Conservation (phyloP, 2,329 filamentous ascomycete species). For the Ophiobolus disseminans region DNA sequence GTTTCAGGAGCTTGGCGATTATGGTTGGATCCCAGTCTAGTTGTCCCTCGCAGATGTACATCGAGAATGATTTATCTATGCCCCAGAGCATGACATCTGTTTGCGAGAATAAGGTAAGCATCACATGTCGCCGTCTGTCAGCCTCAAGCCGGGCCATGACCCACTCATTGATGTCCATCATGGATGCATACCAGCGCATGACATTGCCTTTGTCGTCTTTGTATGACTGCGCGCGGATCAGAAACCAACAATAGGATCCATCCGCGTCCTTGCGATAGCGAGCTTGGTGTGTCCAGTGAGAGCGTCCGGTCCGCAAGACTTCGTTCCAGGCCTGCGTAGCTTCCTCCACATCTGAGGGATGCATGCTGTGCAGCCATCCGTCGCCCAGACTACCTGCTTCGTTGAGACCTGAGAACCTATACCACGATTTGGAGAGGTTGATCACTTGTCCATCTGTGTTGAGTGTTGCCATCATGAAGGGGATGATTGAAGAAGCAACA, state of each 20-base stretch:
- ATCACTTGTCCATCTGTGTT: slow-evolving; percentile 9
- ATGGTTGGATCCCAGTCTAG: slow-evolving; percentile 8
- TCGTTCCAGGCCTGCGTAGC: slow-evolving; percentile 5
- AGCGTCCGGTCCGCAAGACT: slow-evolving; percentile 3
- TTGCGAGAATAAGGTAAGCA: slow-evolving; percentile 11
- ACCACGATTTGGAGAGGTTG: slow-evolving; percentile 10
- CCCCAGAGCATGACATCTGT: slow-evolving; percentile 15
- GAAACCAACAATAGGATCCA: slow-evolving; percentile 5
- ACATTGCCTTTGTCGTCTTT: slow-evolving; percentile 5
- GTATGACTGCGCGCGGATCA: slow-evolving; percentile 13
- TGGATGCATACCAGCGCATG: slow-evolving; percentile 14
- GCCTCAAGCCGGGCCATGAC: slow-evolving; percentile 11
- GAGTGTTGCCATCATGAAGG: slow-evolving; percentile 7
- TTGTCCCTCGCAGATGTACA: slow-evolving; percentile 9
- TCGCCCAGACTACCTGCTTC: slow-evolving; percentile 11
- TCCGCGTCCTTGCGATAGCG: slow-evolving; percentile 6
- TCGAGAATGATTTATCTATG: slow-evolving; percentile 7
- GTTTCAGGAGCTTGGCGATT: not conserved
- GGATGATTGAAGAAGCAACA: slow-evolving; percentile 7
- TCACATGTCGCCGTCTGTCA: slow-evolving; percentile 8
- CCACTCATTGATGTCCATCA: slow-evolving; percentile 16
- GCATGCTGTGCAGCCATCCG: slow-evolving; percentile 7
- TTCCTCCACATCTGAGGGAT: slow-evolving; percentile 10
- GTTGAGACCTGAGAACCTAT: slow-evolving; percentile 9
- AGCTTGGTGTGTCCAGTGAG: slow-evolving; percentile 12